Conservation (phyloP, 495 filamentous ascomycete species). For the Penicillium antarcticum region DNA sequence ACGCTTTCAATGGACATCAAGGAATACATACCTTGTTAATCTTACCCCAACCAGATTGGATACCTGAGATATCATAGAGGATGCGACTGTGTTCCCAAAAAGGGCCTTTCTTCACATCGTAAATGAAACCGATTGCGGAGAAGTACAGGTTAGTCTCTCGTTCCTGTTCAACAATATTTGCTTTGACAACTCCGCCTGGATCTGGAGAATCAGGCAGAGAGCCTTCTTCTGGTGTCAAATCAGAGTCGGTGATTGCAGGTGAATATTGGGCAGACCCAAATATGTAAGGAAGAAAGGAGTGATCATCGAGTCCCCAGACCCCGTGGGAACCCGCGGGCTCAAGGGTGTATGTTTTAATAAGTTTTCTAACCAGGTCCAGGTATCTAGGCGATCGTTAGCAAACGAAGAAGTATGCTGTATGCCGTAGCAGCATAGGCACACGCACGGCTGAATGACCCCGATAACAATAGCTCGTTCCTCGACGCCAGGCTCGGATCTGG, state of each 20-base stretch:
- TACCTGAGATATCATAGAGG: slow-evolving; percentile 89
- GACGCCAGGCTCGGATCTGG: slow-evolving; percentile 42
- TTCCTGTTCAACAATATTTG: slow-evolving; percentile 61
- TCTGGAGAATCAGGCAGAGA: slow-evolving; percentile 69
- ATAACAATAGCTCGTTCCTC: slow-evolving; percentile 76
- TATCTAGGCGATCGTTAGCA: slow-evolving; percentile 54
- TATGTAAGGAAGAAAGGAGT: slow-evolving; percentile 95
- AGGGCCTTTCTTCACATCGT: slow-evolving; percentile 94
- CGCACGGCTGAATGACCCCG: slow-evolving; percentile 77
- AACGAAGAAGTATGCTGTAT: neutral
- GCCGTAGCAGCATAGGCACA: neutral
- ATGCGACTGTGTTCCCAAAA: slow-evolving; percentile 99
- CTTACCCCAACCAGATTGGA: slow-evolving; percentile 91
- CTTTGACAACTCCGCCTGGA: slow-evolving; percentile 64
- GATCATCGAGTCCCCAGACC: slow-evolving; percentile 97
- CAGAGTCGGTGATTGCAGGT: slow-evolving; percentile 62
- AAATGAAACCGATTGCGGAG: slow-evolving; percentile 96
- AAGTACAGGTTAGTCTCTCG: slow-evolving; percentile 86
- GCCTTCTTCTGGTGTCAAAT: slow-evolving; percentile 69
- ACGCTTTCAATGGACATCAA: neutral
- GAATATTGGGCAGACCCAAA: slow-evolving; percentile 86
- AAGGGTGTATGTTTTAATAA: slow-evolving; percentile 90
- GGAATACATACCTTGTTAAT: slow-evolving; percentile 76
- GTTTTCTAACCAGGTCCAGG: slow-evolving; percentile 70
- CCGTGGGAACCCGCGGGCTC: slow-evolving; percentile 94